Evolutionary conservation across 331 rosid genomes (phyloP).

Genomic region (Stylosanthes scabra): DNA sequence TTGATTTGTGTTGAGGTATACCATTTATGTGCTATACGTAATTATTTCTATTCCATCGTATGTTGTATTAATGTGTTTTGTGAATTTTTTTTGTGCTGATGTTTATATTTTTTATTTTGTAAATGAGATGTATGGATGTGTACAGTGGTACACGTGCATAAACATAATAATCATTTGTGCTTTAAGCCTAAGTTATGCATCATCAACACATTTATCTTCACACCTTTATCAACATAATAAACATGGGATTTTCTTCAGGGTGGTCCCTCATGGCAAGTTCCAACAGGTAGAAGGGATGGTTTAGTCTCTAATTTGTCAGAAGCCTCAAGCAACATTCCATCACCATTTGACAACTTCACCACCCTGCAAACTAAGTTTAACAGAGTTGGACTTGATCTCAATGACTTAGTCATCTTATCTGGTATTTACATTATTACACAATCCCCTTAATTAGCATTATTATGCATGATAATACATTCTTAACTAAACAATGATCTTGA

Average conservation of each 20-base stretch:
- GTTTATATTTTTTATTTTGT: too few relatives aligned
- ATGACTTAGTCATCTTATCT: conserved; percentile 81
- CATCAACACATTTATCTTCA: background rate
- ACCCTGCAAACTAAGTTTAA: conserved; percentile 63
- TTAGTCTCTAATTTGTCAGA: conserved; percentile 58
- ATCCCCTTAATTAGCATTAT: background rate
- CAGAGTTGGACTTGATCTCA: conserved; percentile 68
- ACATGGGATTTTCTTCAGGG: conserved; percentile 59
- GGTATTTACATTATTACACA: conserved; percentile 49
- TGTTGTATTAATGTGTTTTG: too few relatives aligned
- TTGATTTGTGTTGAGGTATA: too few relatives aligned
- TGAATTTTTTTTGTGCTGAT: too few relatives aligned
- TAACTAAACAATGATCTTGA: background rate
- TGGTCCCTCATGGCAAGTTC: conserved; percentile 94
- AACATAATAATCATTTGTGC: too few relatives aligned
- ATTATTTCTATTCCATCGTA: too few relatives aligned
- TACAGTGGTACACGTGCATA: too few relatives aligned
- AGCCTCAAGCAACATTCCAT: conserved; percentile 59
- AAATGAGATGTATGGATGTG: too few relatives aligned
- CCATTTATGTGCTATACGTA: too few relatives aligned
- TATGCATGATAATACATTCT: background rate
- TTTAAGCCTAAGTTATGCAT: conserved; percentile 15
- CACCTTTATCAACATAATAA: background rate
- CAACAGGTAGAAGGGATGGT: conserved; percentile 93
- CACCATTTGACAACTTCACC: conserved; percentile 63